Base-by-base conservation (phyloP, 2,329 filamentous ascomycete species). In the Cladosporium oxysporum region DNA sequence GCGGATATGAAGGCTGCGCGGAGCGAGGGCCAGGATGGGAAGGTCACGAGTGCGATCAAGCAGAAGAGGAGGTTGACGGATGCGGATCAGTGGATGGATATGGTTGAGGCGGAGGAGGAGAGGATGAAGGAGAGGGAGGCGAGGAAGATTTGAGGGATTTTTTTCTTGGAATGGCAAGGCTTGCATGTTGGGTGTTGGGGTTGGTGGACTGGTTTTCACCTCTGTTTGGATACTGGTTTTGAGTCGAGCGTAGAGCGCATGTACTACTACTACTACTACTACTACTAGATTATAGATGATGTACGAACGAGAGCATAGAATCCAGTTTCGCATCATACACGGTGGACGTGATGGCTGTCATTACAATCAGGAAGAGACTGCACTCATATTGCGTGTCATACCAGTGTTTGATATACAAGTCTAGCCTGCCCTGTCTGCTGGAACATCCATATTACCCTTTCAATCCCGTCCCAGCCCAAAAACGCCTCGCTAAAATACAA, bases 21-120 rank as follows among this genome's bases (percentile, higher is more conserved):
- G 74, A 59, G 57, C 16, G 52, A 31, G 28, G n/a, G n/a, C 1
- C n/a, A 21, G 29, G 95, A 91, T 2, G 85, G 96, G 72, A 88
- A 88, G 84, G 86, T 94, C 11, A 71, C 93, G 55, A 91, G 94
- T 79, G 91, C 91, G 62, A 78, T 93, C 71, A 91, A 96, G 72
- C 91, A 96, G 86, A 93, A 93, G 87, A 88, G 84, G 81, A 85
- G 91, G 69, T 95, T 96, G 78, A 85, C 89, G 76, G 91, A 92
- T 52, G 91, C 96, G 82, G 93, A 98, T 79, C 85, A 97, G 74
- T 99, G 95, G 95, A 95, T 88, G 83, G 90, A 94, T 74, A 94
- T 94, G 91, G 90, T 94, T 60, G 91, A 87, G 68, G 88, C 91
- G 26, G 91, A 93, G 81, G 91, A 94, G 82, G 83, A 84, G 68